Conservation (phyloP, 371 early-diverging fungal genomes). For the Mucor sp. region DNA sequence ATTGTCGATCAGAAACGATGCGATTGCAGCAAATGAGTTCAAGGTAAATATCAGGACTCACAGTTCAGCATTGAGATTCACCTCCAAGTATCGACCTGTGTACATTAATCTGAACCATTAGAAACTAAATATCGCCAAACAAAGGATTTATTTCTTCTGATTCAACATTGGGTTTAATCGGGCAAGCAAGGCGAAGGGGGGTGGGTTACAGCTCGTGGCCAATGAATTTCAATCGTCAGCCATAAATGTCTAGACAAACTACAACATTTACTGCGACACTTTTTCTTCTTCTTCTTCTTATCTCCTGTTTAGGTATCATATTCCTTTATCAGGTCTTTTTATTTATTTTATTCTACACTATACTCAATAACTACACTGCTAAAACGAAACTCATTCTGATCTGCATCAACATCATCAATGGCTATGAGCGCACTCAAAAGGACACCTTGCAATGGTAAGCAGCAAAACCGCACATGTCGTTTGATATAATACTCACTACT, state of each 20-base stretch:
- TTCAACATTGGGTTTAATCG: no score
- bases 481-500: neutral
- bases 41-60: no score
- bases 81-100: no score
- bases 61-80: no score
- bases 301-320: neutral
- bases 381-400: neutral
- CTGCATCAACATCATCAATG: neutral
- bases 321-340: slow-evolving; percentile 1
- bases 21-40: no score
- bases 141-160: no score
- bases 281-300: neutral
- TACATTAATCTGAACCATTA: no score
- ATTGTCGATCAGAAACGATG: no score
- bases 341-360: neutral
- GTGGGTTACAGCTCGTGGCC: no score
- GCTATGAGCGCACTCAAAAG: neutral
- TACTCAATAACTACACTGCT: neutral
- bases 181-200: no score
- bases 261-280: slow-evolving; percentile 1
- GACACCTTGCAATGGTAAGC: slow-evolving; percentile 13
- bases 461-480: neutral
- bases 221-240: neutral
- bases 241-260: neutral
- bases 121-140: no score